Evolutionary conservation across 495 filamentous ascomycete genomes (phyloP).

Genomic region (Hamigera avellanea): DNA sequence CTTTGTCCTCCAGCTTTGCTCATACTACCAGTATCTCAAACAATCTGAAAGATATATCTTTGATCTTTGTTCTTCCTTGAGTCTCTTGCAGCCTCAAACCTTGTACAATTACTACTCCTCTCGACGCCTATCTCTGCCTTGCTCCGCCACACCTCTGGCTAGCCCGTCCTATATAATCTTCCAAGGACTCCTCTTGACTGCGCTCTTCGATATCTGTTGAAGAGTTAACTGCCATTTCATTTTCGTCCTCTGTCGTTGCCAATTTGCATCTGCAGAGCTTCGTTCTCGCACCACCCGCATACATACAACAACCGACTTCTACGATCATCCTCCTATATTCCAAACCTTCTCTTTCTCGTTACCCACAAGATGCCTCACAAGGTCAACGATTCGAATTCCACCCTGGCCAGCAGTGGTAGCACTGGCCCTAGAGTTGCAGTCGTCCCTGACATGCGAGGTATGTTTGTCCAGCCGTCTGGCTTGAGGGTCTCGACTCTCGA

Average conservation of each 20-base stretch:
- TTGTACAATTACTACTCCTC: neutral
- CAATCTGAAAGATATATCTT: no score
- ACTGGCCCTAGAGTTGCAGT: constrained; percentile 23
- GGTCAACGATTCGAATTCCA: constrained; percentile 32
- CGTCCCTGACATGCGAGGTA: constrained; percentile 28
- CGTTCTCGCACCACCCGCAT: neutral
- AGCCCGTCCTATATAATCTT: no score
- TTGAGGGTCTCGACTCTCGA: neutral
- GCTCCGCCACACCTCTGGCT: constrained; percentile 6
- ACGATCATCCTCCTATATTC: neutral
- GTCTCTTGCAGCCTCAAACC: no score
- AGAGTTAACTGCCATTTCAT: no score
- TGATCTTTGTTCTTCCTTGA: no score
- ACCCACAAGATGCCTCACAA: constrained; percentile 33
- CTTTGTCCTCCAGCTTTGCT: neutral
- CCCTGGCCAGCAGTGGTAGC: constrained; percentile 29
- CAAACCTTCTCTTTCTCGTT: constrained; percentile 3
- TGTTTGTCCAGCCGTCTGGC: constrained; percentile 4
- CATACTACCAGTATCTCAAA: no score
- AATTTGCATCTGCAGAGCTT: constrained; percentile 3
- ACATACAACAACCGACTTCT: neutral
- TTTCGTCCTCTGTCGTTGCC: neutral
- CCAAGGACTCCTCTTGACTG: no score
- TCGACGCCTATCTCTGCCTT: constrained; percentile 3
- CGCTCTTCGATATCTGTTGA: no score